phyloP scores from a whole-genome alignment of 1,139 yeast genomes.

The Kodamaea arcana region DNA sequence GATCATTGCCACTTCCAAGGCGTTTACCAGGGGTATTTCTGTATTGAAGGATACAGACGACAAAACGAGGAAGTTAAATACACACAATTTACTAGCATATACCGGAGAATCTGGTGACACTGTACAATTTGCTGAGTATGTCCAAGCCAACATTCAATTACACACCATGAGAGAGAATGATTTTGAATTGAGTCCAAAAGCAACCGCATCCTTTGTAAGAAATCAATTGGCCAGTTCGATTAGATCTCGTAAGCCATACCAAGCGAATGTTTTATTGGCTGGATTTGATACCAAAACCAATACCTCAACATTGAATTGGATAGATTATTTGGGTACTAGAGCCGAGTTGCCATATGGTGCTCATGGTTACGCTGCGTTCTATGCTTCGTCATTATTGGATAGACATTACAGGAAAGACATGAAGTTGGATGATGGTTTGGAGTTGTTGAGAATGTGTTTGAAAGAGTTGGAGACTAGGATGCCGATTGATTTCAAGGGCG shows the following conservation, averaged over 20 bases:
- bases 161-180: conserved; percentile 81
- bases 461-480: conserved; percentile 79
- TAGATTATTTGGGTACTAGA: conserved; percentile 91
- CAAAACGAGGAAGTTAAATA: conserved; percentile 75
- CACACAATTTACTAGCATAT: conserved; percentile 78
- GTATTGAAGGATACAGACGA: conserved; percentile 82
- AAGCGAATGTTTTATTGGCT: conserved; percentile 83
- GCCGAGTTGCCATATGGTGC: conserved; percentile 94
- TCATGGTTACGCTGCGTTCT: conserved; percentile 95
- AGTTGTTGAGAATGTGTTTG: conserved; percentile 67
- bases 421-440: conserved; percentile 74
- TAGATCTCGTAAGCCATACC: conserved; percentile 89
- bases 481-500: conserved; percentile 96
- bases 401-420: conserved; percentile 82
- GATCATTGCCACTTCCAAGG: conserved; percentile 86
- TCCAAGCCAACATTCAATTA: conserved; percentile 88
- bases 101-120: conserved; percentile 98
- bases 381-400: conserved; percentile 84
- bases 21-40: conserved; percentile 91
- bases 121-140: conserved; percentile 91
- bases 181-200: conserved; percentile 73
- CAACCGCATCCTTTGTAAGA: conserved; percentile 86
- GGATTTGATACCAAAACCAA: conserved; percentile 69
- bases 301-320: conserved; percentile 75
- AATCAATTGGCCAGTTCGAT: conserved; percentile 82